Conservation (phyloP, 768 basidiomycete species). For the Cubamyces sp. region DNA sequence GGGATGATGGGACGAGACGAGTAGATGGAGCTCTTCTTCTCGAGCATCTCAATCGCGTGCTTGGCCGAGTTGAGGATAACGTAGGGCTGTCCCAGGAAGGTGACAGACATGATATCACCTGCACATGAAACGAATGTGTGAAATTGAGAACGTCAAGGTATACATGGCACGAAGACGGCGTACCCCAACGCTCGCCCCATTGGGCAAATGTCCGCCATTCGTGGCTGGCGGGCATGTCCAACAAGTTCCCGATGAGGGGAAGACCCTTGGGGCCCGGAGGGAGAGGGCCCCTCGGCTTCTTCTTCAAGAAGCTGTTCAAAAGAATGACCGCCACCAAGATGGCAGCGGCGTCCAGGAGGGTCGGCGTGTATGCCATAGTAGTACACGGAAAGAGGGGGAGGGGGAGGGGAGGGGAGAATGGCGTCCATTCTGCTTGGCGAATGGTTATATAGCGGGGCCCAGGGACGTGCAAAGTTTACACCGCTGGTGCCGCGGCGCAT, state of each 20-base stretch:
- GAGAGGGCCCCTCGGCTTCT: slow-evolving; percentile 23
- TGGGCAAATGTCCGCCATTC: slow-evolving; percentile 29
- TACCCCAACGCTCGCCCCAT: slow-evolving; percentile 33
- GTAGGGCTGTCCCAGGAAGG: slow-evolving; percentile 34
- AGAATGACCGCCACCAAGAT: slow-evolving; percentile 24
- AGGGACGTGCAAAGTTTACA: slow-evolving; percentile 9
- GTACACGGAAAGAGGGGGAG: slow-evolving; percentile 3
- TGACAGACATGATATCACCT: slow-evolving; percentile 37
- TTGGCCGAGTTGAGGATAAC: slow-evolving; percentile 35
- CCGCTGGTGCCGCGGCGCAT: not conserved
- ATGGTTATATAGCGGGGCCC: slow-evolving; percentile 7
- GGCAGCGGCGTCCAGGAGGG: slow-evolving; percentile 24
- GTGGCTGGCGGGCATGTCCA: slow-evolving; percentile 31
- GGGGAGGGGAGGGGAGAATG: slow-evolving; percentile 2
- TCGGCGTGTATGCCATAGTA: slow-evolving; percentile 24
- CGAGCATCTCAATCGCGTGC: slow-evolving; percentile 35
- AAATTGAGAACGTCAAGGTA: too few relatives aligned
- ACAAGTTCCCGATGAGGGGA: slow-evolving; percentile 31
- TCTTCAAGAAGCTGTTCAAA: slow-evolving; percentile 20
- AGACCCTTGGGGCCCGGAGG: slow-evolving; percentile 35
- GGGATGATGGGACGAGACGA: slow-evolving; percentile 35
- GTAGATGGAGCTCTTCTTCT: slow-evolving; percentile 37
- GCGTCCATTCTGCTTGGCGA: not conserved
- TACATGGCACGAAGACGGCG: not conserved
- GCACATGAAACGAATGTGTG: not conserved